Evolutionary conservation across 371 early-diverging fungal genomes (phyloP).

Genomic region (Mucor saturninus): DNA sequence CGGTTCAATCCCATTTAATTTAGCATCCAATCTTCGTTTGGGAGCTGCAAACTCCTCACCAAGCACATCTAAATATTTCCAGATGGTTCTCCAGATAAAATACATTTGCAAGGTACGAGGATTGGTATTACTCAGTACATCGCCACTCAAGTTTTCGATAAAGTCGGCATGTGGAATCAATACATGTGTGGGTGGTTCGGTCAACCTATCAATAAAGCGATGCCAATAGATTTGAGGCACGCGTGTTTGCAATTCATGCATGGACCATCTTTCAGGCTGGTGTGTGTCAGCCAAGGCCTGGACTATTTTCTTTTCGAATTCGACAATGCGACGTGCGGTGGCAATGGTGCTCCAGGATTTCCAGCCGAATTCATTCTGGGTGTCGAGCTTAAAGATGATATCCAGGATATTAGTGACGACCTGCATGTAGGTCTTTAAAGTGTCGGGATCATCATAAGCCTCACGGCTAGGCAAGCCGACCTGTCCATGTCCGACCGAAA

Average conservation of each 20-base stretch:
- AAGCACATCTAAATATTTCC: slow-evolving; percentile 38
- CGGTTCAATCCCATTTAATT: slow-evolving; percentile 44
- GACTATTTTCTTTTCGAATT: slow-evolving; percentile 55
- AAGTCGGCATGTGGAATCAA: slow-evolving; percentile 26
- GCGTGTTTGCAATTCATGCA: slow-evolving; percentile 33
- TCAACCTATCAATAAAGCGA: slow-evolving; percentile 20
- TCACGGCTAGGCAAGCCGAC: slow-evolving; percentile 57
- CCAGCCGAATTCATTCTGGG: slow-evolving; percentile 38
- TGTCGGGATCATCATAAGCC: slow-evolving; percentile 49
- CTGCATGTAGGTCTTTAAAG: slow-evolving; percentile 32
- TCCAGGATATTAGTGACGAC: slow-evolving; percentile 37
- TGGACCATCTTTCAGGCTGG: slow-evolving; percentile 22
- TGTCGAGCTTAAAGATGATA: slow-evolving; percentile 32
- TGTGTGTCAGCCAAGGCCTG: neutral
- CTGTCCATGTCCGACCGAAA: slow-evolving; percentile 49
- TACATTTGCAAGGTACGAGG: slow-evolving; percentile 44
- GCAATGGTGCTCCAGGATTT: slow-evolving; percentile 35
- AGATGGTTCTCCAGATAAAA: slow-evolving; percentile 46
- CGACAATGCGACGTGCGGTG: slow-evolving; percentile 52
- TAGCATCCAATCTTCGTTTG: slow-evolving; percentile 33
- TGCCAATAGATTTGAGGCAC: slow-evolving; percentile 54
- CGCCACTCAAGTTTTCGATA: neutral
- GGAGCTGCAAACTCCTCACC: slow-evolving; percentile 33
- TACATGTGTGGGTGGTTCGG: slow-evolving; percentile 30
- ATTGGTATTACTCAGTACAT: slow-evolving; percentile 22